A percentile compares a stretch with the other conserved stretches of the same genome.
Evolutionary conservation across 768 basidiomycete genomes (phyloP).

Genomic region (Pisolithus microcarpus): DNA sequence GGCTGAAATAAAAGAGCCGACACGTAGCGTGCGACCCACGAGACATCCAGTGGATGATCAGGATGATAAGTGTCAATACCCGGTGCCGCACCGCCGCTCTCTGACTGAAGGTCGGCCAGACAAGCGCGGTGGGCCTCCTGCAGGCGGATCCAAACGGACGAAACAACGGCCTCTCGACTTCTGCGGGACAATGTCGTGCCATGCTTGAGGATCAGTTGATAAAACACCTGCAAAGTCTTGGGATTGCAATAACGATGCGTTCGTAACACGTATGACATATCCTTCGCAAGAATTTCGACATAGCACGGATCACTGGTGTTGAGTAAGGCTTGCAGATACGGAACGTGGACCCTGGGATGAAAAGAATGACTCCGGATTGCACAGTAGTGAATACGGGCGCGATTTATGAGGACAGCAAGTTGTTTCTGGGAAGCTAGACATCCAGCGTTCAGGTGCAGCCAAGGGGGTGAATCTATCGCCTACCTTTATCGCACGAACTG

Average conservation of each 20-base stretch:
- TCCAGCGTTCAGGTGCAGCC: slow-evolving; percentile 4
- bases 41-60: slow-evolving; percentile 3
- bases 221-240: slow-evolving; percentile 36
- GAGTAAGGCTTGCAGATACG: slow-evolving; percentile 40
- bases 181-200: slow-evolving; percentile 17
- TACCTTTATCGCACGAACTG: slow-evolving; percentile 8
- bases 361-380: slow-evolving; percentile 31
- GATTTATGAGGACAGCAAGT: slow-evolving; percentile 13
- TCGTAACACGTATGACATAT: slow-evolving; percentile 30
- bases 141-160: slow-evolving; percentile 22
- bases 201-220: slow-evolving; percentile 29
- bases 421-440: slow-evolving; percentile 10
- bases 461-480: slow-evolving; percentile 1
- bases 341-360: slow-evolving; percentile 38
- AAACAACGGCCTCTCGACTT: slow-evolving; percentile 30
- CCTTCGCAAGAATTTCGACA: slow-evolving; percentile 24
- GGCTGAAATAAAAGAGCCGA: slow-evolving; percentile 9
- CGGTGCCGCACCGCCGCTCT: background rate
- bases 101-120: background rate
- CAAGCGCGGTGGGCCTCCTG: background rate
- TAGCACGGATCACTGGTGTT: slow-evolving; percentile 20
- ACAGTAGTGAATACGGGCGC: slow-evolving; percentile 36
- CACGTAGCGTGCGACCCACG: slow-evolving; percentile 10
- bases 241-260: slow-evolving; percentile 27
- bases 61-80: background rate